Percentiles rank a stretch among this genome's conserved stretches.
Conservation (phyloP, 2,329 filamentous ascomycete genomes). For the Helminthosporium solani region DNA sequence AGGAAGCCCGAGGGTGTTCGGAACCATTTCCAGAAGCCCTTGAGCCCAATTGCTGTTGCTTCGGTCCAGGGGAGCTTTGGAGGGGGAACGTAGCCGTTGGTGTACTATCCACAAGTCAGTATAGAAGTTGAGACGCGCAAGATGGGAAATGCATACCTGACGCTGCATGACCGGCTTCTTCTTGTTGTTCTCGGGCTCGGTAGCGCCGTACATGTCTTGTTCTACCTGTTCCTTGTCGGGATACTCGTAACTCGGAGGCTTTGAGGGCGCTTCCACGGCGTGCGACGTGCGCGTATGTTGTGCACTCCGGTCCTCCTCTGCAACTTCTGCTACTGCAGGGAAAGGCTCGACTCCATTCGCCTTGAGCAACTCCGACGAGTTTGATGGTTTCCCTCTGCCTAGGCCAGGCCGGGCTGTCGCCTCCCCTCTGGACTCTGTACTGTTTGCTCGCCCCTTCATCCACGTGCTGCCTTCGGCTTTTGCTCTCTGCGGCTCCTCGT, state of each 20-base stretch:
- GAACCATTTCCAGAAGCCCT: slow-evolving; percentile 70
- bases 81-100: slow-evolving; percentile 46
- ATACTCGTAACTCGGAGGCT: slow-evolving; percentile 11
- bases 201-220: slow-evolving; percentile 11
- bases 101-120: slow-evolving; percentile 26
- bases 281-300: slow-evolving; percentile 3
- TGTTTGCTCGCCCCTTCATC: slow-evolving; percentile 8
- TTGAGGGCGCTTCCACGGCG: slow-evolving; percentile 4
- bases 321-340: slow-evolving; percentile 22
- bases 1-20: slow-evolving; percentile 74
- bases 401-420: slow-evolving; percentile 7
- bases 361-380: slow-evolving; percentile 15
- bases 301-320: slow-evolving; percentile 25
- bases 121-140: slow-evolving; percentile 6
- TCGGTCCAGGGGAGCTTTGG: slow-evolving; percentile 56
- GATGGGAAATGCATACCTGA: slow-evolving; percentile 15
- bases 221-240: slow-evolving; percentile 17
- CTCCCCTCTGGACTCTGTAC: slow-evolving; percentile 4
- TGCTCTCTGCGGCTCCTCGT: slow-evolving; percentile 28
- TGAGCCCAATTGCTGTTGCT: slow-evolving; percentile 58
- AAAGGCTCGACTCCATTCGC: slow-evolving; percentile 26
- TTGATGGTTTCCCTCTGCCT: slow-evolving; percentile 7
- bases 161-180: slow-evolving; percentile 14
- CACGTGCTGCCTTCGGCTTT: slow-evolving; percentile 19
- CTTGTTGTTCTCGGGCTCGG: slow-evolving; percentile 19